Conservation (phyloP, 257 asterid species). For the Solanum gracilifrons region DNA sequence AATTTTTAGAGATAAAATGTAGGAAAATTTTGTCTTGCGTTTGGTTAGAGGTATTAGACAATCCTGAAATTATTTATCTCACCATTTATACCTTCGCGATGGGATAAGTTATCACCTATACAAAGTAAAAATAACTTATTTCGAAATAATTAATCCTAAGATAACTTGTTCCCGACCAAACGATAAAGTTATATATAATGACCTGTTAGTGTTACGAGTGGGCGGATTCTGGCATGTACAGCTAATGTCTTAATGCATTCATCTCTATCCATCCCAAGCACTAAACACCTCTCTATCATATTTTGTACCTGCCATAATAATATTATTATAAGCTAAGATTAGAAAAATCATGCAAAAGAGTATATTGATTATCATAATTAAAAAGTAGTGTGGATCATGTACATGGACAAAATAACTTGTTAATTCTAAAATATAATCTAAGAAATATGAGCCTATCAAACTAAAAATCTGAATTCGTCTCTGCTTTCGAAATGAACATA, state of each 20-base stretch:
- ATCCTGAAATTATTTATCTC: no score
- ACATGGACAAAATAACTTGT: neutral
- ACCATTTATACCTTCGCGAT: no score
- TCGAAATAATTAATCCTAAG: no score
- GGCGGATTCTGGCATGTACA: constrained; percentile 42
- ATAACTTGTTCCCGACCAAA: no score
- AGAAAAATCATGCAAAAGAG: neutral
- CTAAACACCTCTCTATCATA: constrained; percentile 61
- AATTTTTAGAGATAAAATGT: no score
- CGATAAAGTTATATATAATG: no score
- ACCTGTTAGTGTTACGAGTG: constrained; percentile 50
- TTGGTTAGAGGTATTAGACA: no score
- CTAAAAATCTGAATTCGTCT: neutral
- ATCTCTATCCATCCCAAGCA: constrained; percentile 52
- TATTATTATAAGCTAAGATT: neutral
- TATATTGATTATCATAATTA: neutral
- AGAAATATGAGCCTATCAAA: neutral
- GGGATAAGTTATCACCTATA: no score
- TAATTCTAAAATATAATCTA: no score
- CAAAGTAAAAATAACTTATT: no score
- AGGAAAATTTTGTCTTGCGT: no score
- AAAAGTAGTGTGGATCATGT: neutral
- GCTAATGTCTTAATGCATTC: constrained; percentile 49
- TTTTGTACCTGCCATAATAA: constrained; percentile 37
- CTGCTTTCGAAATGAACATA: neutral